Percentiles rank a stretch among this genome's conserved stretches.
phyloP scores from a whole-genome alignment of 192 early-diverging fungal species.

The Glomus cerebriforme region DNA sequence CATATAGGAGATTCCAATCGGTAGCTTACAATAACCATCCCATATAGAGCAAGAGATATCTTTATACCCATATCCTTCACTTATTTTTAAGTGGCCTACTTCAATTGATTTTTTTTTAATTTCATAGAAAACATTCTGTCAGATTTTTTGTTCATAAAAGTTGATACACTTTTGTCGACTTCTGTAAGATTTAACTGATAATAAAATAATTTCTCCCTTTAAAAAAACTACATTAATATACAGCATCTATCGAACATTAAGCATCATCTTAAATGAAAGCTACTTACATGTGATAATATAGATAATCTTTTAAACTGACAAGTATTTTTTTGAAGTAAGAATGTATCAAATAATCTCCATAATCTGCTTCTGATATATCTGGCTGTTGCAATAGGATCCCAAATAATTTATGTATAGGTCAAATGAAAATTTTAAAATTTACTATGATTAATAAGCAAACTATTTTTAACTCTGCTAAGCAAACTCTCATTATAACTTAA shows the following conservation, averaged over 20 bases:
- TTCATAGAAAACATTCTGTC: constrained; percentile 7
- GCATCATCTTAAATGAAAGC: constrained; percentile 15
- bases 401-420: too few species aligned
- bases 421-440: too few species aligned
- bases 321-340: constrained; percentile 29
- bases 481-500: too few species aligned
- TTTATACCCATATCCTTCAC: constrained; percentile 26
- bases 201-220: constrained; percentile 25
- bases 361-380: constrained; percentile 24
- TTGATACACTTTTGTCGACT: not conserved
- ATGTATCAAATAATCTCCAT: constrained; percentile 28
- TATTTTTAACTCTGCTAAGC: too few species aligned
- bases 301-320: constrained; percentile 11
- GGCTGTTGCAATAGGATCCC: too few species aligned
- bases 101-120: constrained; percentile 24
- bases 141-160: constrained; percentile 25
- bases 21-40: constrained; percentile 28
- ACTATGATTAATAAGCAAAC: too few species aligned
- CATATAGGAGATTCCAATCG: constrained; percentile 28
- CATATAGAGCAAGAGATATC: constrained; percentile 24
- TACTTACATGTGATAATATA: constrained; percentile 33
- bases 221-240: constrained; percentile 20
- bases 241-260: constrained; percentile 26
- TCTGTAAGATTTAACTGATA: constrained; percentile 25
- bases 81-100: constrained; percentile 30